Evolutionary conservation across 495 filamentous ascomycete species (phyloP).

Genomic region (Penicillium cosmopolitanum): DNA sequence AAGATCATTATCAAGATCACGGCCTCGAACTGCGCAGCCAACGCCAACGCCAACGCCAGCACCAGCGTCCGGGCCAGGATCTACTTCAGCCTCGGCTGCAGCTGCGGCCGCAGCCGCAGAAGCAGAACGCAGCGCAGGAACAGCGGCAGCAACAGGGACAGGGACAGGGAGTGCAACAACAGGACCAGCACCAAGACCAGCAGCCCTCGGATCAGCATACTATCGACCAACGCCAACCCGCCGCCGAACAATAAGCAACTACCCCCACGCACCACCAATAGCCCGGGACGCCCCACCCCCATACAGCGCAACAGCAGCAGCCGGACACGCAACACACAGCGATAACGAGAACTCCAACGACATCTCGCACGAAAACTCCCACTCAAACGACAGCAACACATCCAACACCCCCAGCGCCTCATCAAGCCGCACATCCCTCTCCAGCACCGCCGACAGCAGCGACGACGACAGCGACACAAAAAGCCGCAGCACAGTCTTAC

Average conservation of each 20-base stretch:
- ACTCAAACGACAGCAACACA: background rate
- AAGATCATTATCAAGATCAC: background rate
- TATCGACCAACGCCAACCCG: background rate
- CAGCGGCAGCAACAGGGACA: too few species aligned
- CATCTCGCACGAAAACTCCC: too few species aligned
- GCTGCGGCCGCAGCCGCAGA: background rate
- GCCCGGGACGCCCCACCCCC: slow-evolving; percentile 3
- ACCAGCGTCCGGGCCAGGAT: background rate
- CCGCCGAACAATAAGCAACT: background rate
- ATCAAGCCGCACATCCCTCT: slow-evolving; percentile 1
- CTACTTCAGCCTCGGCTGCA: background rate
- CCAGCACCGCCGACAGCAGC: background rate
- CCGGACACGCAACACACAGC: background rate
- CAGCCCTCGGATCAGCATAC: background rate
- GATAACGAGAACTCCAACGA: background rate
- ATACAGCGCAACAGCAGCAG: background rate
- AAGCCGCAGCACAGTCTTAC: background rate
- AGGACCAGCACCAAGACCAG: background rate
- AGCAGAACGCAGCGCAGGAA: too few species aligned
- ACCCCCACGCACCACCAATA: background rate
- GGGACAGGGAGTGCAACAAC: background rate
- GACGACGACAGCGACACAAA: background rate
- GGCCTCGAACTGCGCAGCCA: background rate
- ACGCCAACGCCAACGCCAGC: background rate
- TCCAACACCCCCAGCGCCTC: background rate